Evolutionary conservation across 352 stramenopile species (phyloP).

Genomic region (Phytophthora multivora): DNA sequence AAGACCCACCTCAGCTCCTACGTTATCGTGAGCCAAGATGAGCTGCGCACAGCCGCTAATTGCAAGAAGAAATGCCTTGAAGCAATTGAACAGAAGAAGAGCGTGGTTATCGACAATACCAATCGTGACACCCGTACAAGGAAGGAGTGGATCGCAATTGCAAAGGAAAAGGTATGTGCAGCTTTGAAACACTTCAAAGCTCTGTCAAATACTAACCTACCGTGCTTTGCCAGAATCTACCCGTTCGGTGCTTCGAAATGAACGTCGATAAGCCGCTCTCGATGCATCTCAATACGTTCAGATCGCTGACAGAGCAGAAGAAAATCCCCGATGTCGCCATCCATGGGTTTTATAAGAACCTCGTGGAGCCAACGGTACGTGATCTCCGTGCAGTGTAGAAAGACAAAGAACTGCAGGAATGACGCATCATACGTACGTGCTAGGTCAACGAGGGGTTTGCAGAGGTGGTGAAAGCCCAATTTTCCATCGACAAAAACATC

Average conservation of each 20-base stretch:
- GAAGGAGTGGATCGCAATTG: slow-evolving; percentile 77
- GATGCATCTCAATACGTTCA: slow-evolving; percentile 88
- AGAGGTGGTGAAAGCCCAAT: slow-evolving; percentile 71
- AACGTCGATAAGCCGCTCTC: slow-evolving; percentile 75
- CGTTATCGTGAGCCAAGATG: slow-evolving; percentile 83
- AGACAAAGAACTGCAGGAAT: slow-evolving; percentile 4
- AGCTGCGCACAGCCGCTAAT: slow-evolving; percentile 76
- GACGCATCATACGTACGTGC: slow-evolving; percentile 15
- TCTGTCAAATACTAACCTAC: not conserved
- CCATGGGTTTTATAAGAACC: slow-evolving; percentile 88
- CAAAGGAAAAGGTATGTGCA: slow-evolving; percentile 55
- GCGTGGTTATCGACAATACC: slow-evolving; percentile 87
- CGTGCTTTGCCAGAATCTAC: slow-evolving; percentile 40
- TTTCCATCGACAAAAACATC: slow-evolving; percentile 52
- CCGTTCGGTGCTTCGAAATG: slow-evolving; percentile 80
- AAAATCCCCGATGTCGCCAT: slow-evolving; percentile 88
- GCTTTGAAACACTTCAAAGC: not conserved
- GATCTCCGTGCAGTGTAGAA: not conserved
- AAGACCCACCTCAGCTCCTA: slow-evolving; percentile 57
- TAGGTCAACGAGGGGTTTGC: slow-evolving; percentile 78
- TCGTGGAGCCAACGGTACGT: slow-evolving; percentile 50
- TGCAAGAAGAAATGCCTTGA: slow-evolving; percentile 73
- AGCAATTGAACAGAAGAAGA: slow-evolving; percentile 61
- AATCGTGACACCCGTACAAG: slow-evolving; percentile 71
- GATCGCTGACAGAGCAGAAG: slow-evolving; percentile 69